Evolutionary conservation across 2,329 filamentous ascomycete genomes (phyloP), one percentile per base, ranked within the genome.

Genomic region (Mariannaea elegans): DNA sequence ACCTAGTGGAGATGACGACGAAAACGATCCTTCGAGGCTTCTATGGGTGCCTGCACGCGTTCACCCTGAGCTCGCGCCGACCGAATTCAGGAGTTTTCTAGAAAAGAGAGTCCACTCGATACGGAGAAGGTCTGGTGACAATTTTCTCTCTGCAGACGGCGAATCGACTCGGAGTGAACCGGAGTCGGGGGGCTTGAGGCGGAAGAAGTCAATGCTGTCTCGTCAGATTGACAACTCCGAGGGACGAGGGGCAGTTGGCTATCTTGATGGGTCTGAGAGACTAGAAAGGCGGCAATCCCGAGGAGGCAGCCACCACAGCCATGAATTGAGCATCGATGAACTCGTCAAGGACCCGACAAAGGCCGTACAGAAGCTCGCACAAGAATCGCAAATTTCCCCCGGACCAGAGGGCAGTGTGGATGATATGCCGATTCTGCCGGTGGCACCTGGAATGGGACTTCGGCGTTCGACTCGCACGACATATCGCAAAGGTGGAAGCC

Each of bases 151-250:
- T 27, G 78, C 84, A 6, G 84, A 90, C 8, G 67, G 66, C 63
- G 78, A 84, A 51, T 59, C 79, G 65, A 82, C 67, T 62, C 86
- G 71, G 80, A 87, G 62, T 76, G 83, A 77, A 77, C 85, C 77
- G 73, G 85, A 85, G 16, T 86, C 77, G 74, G 86, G 86, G 14
- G 85, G 90, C 36, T 75, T 98, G 63, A 85, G 89, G 67, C 87
- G 95, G 69, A 97, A 97, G 77, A 97, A 95, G 77, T 98, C 94
- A 0, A 97, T 97, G 92, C 82, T 99, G 5, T 98, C 94, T 6
- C 87, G 90, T 58, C 94, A 98, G 74, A 91, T 99, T 59, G 91
- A 97, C 67, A 91, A 87, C 65, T 87, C 88, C 4, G 83, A 84
- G 8, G 84, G 84, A 0, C 78, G 78, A 59, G 82, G 79, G 21